These are phyloP conservation scores for Claviceps lovelessii DNA, from an alignment of 2,329 filamentous ascomycete genomes.

Conservation along the genomic window DNA sequence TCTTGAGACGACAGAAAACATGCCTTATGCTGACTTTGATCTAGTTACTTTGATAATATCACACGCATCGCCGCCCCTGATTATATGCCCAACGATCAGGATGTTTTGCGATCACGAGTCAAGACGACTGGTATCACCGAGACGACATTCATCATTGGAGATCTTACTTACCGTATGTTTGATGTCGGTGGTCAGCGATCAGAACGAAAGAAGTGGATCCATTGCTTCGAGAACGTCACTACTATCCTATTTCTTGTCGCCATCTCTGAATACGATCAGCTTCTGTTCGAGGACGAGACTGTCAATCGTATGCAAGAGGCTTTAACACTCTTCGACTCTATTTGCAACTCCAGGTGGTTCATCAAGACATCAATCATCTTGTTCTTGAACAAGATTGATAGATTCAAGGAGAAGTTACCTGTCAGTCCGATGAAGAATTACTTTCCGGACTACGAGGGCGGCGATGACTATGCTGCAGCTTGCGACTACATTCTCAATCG, in stretches of 20 bases:
- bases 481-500: conserved; percentile 99
- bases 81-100: conserved; percentile 91
- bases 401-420: conserved; percentile 75
- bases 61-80: conserved; percentile 79
- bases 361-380: conserved; percentile 80
- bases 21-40: conserved; percentile 17
- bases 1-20: not conserved
- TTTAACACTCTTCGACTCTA: conserved; percentile 72
- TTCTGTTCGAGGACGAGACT: conserved; percentile 90
- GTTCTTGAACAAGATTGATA: conserved; percentile 82
- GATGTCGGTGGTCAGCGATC: conserved; percentile 86
- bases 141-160: conserved; percentile 80
- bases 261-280: conserved; percentile 93
- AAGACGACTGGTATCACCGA: conserved; percentile 93
- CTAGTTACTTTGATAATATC: conserved; percentile 90
- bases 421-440: conserved; percentile 78
- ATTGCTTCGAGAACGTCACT: conserved; percentile 94
- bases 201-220: conserved; percentile 94
- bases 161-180: conserved; percentile 93
- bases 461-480: conserved; percentile 85
- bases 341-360: conserved; percentile 83
- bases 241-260: conserved; percentile 93
- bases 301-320: conserved; percentile 92
- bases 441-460: conserved; percentile 85
- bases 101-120: conserved; percentile 78